A percentile compares a stretch with the other conserved stretches of the same genome.
These are phyloP conservation scores for Amylocystis lapponica DNA, from an alignment of 768 basidiomycete genomes.

Conservation along the genomic window DNA sequence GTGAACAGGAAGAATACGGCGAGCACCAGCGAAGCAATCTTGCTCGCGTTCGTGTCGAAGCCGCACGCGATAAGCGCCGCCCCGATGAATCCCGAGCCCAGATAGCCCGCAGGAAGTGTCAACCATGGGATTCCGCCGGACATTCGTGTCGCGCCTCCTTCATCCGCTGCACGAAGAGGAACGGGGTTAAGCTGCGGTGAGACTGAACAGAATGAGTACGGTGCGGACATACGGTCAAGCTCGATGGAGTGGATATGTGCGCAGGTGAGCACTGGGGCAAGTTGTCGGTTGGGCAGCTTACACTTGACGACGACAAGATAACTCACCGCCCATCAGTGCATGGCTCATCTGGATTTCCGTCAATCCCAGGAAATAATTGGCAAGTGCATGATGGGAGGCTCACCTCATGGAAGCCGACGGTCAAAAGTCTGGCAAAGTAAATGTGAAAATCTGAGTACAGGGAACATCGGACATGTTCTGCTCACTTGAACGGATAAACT, in stretches of 20 bases:
- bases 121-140: slow-evolving; percentile 78
- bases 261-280: slow-evolving; percentile 56
- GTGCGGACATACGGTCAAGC: slow-evolving; percentile 65
- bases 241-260: slow-evolving; percentile 83
- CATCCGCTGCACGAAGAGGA: slow-evolving; percentile 53
- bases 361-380: background rate
- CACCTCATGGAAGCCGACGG: slow-evolving; percentile 88
- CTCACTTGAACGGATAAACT: slow-evolving; percentile 94
- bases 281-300: background rate
- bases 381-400: slow-evolving; percentile 3
- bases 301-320: background rate
- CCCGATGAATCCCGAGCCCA: slow-evolving; percentile 83
- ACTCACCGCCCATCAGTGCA: slow-evolving; percentile 55
- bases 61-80: slow-evolving; percentile 84
- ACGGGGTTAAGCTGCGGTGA: slow-evolving; percentile 1
- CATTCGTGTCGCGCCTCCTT: slow-evolving; percentile 85
- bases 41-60: slow-evolving; percentile 85
- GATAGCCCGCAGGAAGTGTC: slow-evolving; percentile 81
- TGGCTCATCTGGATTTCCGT: slow-evolving; percentile 66
- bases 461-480: too few relatives aligned
- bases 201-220: background rate
- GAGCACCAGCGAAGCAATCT: slow-evolving; percentile 72
- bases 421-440: slow-evolving; percentile 70
- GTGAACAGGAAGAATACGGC: slow-evolving; percentile 85
- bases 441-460: too few relatives aligned